Evolutionary conservation across 1,284 basidiomycete species (phyloP).

Genomic region (Abortiporus biennis): DNA sequence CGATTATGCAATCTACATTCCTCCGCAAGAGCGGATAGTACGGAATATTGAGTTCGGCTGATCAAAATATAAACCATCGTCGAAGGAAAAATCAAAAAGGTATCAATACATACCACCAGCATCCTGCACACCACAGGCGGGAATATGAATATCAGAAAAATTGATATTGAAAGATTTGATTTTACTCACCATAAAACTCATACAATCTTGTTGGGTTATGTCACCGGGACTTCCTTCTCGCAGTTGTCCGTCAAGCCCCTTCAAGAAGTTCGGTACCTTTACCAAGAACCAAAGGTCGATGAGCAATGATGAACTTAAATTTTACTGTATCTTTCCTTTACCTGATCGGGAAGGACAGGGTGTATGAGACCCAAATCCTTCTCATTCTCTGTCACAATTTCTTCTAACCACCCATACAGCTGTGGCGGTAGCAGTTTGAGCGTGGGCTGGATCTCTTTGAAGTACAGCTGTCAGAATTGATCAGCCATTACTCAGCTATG

Average conservation of each 20-base stretch:
- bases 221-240: slow-evolving; percentile 26
- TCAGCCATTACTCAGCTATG: neutral
- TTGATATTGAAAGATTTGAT: no score
- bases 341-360: slow-evolving; percentile 32
- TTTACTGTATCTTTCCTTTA: slow-evolving; percentile 6
- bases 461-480: slow-evolving; percentile 24
- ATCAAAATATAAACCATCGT: neutral
- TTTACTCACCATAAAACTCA: slow-evolving; percentile 32
- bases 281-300: neutral
- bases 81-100: neutral
- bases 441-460: slow-evolving; percentile 31
- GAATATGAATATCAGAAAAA: neutral
- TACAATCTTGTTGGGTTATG: slow-evolving; percentile 27
- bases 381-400: slow-evolving; percentile 29
- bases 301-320: neutral
- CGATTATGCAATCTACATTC: slow-evolving; percentile 34
- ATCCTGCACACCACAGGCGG: slow-evolving; percentile 3
- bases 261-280: slow-evolving; percentile 34
- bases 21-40: slow-evolving; percentile 33
- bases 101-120: slow-evolving; percentile 9
- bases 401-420: slow-evolving; percentile 28
- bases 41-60: slow-evolving; percentile 34
- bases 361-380: slow-evolving; percentile 31
- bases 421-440: slow-evolving; percentile 27
- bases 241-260: slow-evolving; percentile 29